Percentiles rank a stretch among this genome's conserved stretches.
Conservation (phyloP, 164 flowering plant genomes). For the Platanus orientalis region DNA sequence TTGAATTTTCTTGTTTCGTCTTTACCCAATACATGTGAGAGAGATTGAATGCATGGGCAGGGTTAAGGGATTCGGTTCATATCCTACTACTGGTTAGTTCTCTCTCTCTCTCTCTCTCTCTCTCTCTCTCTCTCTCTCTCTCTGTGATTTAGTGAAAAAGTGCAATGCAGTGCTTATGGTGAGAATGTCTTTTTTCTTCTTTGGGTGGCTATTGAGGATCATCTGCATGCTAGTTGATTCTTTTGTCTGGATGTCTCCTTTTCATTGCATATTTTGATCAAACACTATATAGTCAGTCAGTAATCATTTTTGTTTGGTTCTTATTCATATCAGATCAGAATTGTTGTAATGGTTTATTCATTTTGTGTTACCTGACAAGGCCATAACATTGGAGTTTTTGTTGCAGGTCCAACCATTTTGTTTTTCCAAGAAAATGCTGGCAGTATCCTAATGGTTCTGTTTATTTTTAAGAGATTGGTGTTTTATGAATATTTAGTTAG, state of each 20-base stretch:
- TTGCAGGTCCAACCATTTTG: constrained; percentile 96
- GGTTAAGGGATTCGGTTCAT: no score
- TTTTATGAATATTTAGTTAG: background rate
- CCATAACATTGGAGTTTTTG: constrained; percentile 2
- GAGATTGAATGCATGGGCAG: no score
- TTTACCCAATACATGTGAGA: no score
- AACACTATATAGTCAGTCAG: background rate
- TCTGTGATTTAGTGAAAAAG: no score
- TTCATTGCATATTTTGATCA: background rate
- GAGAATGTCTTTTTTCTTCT: no score
- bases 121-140: no score
- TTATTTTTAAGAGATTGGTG: background rate
- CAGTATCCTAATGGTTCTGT: constrained; percentile 76
- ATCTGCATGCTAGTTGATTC: background rate
- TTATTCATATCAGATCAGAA: background rate
- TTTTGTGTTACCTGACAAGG: background rate
- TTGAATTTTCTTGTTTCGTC: no score
- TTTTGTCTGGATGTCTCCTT: background rate
- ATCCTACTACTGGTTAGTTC: no score
- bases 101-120: no score
- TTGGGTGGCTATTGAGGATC: background rate
- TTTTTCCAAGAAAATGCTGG: constrained; percentile 99
- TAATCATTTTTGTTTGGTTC: background rate
- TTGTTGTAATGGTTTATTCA: background rate
- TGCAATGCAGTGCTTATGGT: no score